Conservation (phyloP, 148 eudicot genomes). For the Camellia granthamiana region DNA sequence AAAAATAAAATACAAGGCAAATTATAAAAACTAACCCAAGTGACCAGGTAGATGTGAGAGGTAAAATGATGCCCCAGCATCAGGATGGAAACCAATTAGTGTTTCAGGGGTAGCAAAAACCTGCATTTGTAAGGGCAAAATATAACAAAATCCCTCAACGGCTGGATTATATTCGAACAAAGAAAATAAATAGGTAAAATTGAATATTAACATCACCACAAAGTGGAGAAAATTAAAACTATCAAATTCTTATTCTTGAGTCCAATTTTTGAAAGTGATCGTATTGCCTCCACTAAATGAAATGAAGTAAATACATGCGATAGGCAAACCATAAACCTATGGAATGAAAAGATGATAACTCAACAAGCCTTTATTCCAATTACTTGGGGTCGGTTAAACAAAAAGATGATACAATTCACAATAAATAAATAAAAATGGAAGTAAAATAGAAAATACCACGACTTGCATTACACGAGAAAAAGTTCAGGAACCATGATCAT, state of each 20-base stretch:
- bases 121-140: constrained; percentile 33
- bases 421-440: not conserved
- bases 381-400: too few species aligned
- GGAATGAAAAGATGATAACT: not conserved
- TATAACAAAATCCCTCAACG: not conserved
- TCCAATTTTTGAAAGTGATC: not conserved
- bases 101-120: constrained; percentile 94
- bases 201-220: not conserved
- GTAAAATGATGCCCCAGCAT: constrained; percentile 90
- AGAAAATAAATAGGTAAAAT: not conserved
- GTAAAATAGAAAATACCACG: not conserved
- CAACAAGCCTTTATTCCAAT: too few species aligned
- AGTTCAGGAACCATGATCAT: constrained; percentile 2
- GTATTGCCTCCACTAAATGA: not conserved
- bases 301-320: not conserved
- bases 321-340: not conserved
- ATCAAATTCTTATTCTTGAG: not conserved
- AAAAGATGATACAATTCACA: not conserved
- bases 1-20: not conserved
- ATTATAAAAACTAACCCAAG: constrained; percentile 43
- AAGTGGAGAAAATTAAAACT: not conserved
- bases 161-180: not conserved
- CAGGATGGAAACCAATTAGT: constrained; percentile 86
- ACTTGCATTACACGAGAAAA: not conserved
- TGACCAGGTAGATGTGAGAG: constrained; percentile 88